Conservation (phyloP, 2,329 filamentous ascomycete genomes). For the Botrytis fabae region DNA sequence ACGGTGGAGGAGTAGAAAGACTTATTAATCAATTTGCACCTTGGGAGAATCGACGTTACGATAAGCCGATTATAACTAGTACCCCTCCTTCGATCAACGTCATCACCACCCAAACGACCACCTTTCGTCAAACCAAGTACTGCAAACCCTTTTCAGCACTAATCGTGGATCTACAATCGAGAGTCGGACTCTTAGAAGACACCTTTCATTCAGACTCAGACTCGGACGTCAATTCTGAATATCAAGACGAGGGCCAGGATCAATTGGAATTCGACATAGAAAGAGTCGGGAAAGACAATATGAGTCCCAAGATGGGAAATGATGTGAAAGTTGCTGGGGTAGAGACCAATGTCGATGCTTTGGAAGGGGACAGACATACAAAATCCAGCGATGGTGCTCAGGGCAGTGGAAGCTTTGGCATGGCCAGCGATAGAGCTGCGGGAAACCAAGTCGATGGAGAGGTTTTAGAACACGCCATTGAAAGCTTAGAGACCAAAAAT, state of each 20-base stretch:
- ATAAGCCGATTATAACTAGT: neutral
- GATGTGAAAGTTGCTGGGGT: slow-evolving; percentile 28
- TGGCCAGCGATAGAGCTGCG: slow-evolving; percentile 20
- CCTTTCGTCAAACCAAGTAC: neutral
- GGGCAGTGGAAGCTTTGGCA: slow-evolving; percentile 25
- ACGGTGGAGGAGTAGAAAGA: slow-evolving; percentile 37
- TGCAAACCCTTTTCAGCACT: neutral
- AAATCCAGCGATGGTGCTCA: slow-evolving; percentile 33
- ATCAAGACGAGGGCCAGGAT: slow-evolving; percentile 20
- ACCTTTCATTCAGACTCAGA: slow-evolving; percentile 30
- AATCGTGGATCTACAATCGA: slow-evolving; percentile 18
- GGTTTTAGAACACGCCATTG: slow-evolving; percentile 47
- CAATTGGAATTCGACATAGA: slow-evolving; percentile 23
- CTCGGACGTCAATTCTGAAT: slow-evolving; percentile 12
- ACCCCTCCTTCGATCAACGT: neutral
- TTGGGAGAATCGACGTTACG: neutral
- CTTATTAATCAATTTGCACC: slow-evolving; percentile 28
- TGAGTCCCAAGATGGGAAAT: slow-evolving; percentile 9
- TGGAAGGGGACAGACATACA: slow-evolving; percentile 26
- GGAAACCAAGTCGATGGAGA: slow-evolving; percentile 30
- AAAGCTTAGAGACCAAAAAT: slow-evolving; percentile 54
- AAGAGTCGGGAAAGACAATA: slow-evolving; percentile 19
- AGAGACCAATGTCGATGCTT: slow-evolving; percentile 27
- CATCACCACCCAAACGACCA: neutral
- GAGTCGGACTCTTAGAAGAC: slow-evolving; percentile 38